Evolutionary conservation across 345 rosid species (phyloP), one percentile per base, ranked within the genome.

Genomic region (Gossypium longicalyx): DNA sequence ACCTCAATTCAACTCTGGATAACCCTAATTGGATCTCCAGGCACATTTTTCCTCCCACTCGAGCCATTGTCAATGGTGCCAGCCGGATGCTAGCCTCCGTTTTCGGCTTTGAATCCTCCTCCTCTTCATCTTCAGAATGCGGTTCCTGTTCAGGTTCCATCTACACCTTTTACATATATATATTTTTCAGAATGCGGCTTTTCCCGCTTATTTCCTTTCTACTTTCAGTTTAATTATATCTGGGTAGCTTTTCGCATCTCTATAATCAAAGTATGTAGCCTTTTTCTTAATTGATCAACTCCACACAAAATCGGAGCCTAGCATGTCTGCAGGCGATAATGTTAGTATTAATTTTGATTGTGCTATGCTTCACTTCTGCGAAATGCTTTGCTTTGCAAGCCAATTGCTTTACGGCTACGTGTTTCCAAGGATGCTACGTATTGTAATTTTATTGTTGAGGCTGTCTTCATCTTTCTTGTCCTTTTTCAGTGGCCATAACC

Each of bases 11-110:
- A 20, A 80, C 57, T 56, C 76, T 74, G 19, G 81, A 82, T 78
- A 87, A 84, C 91, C 95, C 93, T 86, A 92, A 84, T 83, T 94
- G 98, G 98, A 83, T 94, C 71, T 89, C 98, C 72, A 88, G 83
- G 74, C 85, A 87, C 79, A 76, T 94, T 78, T 80, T 80, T 49
- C 86, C 89, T 29, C 98, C 97, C 3, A 88, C 98, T 70, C 93
- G 90, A 67, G 64, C 85, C 71, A 85, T 92, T 81, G 97, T 92
- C 66, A 80, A 89, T 67, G 90, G 97, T 69, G 92, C 97, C 47
- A 93, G 90, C 53, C 93, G 94, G 0, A 88, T 89, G 52, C 79
- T 94, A 23, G 76, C 88, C 77, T 83, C 97, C 19, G 94, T 92
- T 80, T 85, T 94, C 68, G 82, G 82, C 77, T 67, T 87, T 19